phyloP scores from a whole-genome alignment of 2,329 filamentous ascomycete genomes.

The Calonectria hawksworthii region DNA sequence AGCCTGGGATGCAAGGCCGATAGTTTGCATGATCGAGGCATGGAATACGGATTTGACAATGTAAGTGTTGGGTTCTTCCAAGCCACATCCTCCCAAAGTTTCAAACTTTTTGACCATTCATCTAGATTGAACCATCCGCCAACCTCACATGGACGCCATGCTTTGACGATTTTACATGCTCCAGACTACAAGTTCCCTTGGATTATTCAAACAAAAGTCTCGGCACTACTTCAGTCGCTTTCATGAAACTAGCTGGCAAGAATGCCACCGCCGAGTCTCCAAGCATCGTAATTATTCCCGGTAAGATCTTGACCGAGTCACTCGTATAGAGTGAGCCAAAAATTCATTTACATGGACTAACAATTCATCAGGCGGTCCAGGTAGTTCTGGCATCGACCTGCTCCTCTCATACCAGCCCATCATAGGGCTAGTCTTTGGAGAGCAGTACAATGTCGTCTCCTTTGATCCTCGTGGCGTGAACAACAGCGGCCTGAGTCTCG shows the following conservation, averaged over 20 bases:
- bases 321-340: background rate
- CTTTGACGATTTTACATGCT: conserved; percentile 48
- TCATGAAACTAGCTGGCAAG: conserved; percentile 47
- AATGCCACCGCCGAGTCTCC: conserved; percentile 47
- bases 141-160: conserved; percentile 50
- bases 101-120: conserved; percentile 31
- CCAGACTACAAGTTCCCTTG: conserved; percentile 47
- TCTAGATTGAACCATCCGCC: conserved; percentile 48
- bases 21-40: conserved; percentile 29
- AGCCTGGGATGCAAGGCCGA: conserved; percentile 41
- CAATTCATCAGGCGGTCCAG: conserved; percentile 50
- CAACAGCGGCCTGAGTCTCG: conserved; percentile 47
- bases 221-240: conserved; percentile 48
- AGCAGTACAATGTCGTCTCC: conserved; percentile 58
- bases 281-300: conserved; percentile 46
- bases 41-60: conserved; percentile 37
- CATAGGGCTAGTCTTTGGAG: conserved; percentile 49
- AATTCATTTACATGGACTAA: conserved; percentile 28
- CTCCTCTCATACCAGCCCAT: conserved; percentile 27
- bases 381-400: conserved; percentile 48
- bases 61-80: conserved; percentile 35
- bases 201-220: conserved; percentile 46
- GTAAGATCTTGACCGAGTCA: conserved; percentile 34
- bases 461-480: conserved; percentile 58
- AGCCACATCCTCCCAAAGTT: conserved; percentile 13